phyloP scores from a whole-genome alignment of 2,329 filamentous ascomycete genomes.

The Microdochium trichocladiopsis region DNA sequence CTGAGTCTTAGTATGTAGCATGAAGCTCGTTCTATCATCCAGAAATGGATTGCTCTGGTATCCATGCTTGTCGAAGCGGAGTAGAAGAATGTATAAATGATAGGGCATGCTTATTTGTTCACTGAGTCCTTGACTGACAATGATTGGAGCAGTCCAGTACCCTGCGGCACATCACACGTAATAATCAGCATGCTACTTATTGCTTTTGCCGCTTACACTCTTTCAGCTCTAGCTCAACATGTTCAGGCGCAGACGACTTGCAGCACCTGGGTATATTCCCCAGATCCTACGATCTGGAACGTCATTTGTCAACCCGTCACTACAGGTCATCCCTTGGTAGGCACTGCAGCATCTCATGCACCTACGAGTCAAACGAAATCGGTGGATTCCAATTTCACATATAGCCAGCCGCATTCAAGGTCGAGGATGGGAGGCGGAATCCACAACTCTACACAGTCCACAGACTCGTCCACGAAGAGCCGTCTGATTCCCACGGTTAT shows the following conservation, averaged over 20 bases:
- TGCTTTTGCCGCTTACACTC: neutral
- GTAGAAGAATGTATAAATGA: neutral
- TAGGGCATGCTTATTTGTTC: neutral
- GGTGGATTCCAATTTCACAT: neutral
- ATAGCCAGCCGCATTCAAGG: neutral
- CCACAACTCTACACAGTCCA: neutral
- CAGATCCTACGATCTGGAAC: neutral
- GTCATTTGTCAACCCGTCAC: neutral
- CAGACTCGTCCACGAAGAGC: neutral
- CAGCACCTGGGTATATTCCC: no score
- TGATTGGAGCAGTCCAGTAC: neutral
- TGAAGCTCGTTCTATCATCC: neutral
- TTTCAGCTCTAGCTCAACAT: neutral
- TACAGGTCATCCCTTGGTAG: neutral
- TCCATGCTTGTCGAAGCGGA: neutral
- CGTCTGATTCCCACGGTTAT: neutral
- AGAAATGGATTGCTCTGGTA: neutral
- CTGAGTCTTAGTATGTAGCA: no score
- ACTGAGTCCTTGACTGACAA: neutral
- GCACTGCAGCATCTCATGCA: neutral
- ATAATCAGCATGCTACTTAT: neutral
- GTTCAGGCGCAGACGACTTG: no score
- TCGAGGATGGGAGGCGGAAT: neutral
- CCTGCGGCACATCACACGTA: neutral
- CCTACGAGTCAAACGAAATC: neutral